Base-by-base conservation (phyloP, 2,329 filamentous ascomycete genomes). In the Lasiodiplodia gonubiensis region DNA sequence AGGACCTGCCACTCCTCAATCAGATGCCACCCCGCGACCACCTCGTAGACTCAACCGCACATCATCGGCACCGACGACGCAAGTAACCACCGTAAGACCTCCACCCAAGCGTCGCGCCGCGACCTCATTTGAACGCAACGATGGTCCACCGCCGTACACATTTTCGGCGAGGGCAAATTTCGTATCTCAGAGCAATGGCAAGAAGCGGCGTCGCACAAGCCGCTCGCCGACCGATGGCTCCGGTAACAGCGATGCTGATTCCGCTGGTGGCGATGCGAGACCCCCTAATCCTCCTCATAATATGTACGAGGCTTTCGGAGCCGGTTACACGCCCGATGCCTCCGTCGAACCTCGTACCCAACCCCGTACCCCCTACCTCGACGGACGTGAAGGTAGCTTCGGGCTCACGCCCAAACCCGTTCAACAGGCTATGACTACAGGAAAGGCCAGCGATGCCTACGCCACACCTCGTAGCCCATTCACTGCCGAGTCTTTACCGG, bases 181-280 rank as follows among this genome's bases (percentile, higher is more conserved):
- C 30, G 27, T 23, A n/a, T 78, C 33, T 37, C 53, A 57, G 76
- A 57, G 72, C 4, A 67, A 65, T 7, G 74, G 78, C 70, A 76
- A 71, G 71, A 80, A 88, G 70, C 80, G 86, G 60, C 85, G 85
- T n/a, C 82, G 84, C 46, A 85, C 79, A 27, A 49, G 8, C 46
- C 67, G 25, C 25, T 67, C 53, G 21, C 33, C 23, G 25, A 25
- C 18, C 6, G 0, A 86, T 83, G 73, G 27, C 7, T 8, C 27
- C 18, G 27, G 35, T 21, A 21, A 25, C n/a, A 0, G 74, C 68
- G 42, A 75, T 72, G 25, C 65, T 14, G 65, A 60, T 23, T 54
- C 61, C 12, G 60, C 27, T 14, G 70, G 57, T 2, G 63, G 49
- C 1, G 68, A 7, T 10, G 68, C 69, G 69, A 72, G 67, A 66